Base-by-base conservation (phyloP, 2,329 filamentous ascomycete genomes). In the Arachnomyces sp. region DNA sequence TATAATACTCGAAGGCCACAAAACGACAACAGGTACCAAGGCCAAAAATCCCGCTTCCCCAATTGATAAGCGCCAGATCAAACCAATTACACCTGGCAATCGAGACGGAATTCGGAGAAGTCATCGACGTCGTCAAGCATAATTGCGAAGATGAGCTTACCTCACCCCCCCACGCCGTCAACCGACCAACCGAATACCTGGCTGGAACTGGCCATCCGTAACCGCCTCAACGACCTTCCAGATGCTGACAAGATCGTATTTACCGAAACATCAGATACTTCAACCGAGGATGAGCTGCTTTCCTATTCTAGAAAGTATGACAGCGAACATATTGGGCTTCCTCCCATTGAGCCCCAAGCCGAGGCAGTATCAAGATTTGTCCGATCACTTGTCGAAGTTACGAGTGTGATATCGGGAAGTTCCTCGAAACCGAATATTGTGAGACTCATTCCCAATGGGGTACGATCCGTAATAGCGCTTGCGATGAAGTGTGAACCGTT, bases 131-230 rank as follows among this genome's bases (percentile, higher is more conserved):
- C n/a, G n/a, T n/a, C n/a, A n/a, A n/a, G n/a, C n/a, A n/a, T n/a
- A n/a, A n/a, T n/a, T n/a, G n/a, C n/a, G n/a, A n/a, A 25, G 5
- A 25, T 25, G 20, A 9, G 5, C 9, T 25, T 9, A 25, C 9
- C 20, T 9, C 20, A 25, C 9, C 20, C 20, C 20, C 20, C 5
- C 5, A 25, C 5, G 5, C 20, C 20, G 20, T 25, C 20, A 25
- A 25, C 5, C 5, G 20, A 9, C 31, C 31, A 32, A 14, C 31
- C 15, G 7, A 39, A 39, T 18, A n/a, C 16, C n/a, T 17, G 29
- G n/a, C 31, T 39, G 11, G 13, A 33, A 33, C 12, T 33, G n/a
- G 37, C 37, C 13, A 34, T 39, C 30, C 15, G 31, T 15, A 16
- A 39, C 1, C 37, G 33, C 33, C 25, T 39, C 9, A n/a, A 39